Evolutionary conservation across 441 rosid species (phyloP).

Genomic region (Jatropha podagrica): DNA sequence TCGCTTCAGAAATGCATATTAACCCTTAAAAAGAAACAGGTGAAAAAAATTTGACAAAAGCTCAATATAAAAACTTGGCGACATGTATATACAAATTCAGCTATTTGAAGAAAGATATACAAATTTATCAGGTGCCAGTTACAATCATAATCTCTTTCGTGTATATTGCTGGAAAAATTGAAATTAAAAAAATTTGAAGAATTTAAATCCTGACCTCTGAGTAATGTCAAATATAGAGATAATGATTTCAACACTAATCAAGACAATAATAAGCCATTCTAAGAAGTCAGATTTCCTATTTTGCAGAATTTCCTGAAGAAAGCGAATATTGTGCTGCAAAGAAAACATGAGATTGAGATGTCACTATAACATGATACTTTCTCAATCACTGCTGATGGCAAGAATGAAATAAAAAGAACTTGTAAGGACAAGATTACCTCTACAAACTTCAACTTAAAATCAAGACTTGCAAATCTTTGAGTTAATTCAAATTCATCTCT

Average conservation of each 20-base stretch:
- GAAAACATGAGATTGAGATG: background rate
- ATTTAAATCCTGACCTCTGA: slow-evolving; percentile 42
- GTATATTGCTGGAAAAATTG: background rate
- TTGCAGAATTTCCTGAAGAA: slow-evolving; percentile 93
- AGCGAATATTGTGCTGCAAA: slow-evolving; percentile 86
- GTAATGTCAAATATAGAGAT: slow-evolving; percentile 66
- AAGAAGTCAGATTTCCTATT: slow-evolving; percentile 89
- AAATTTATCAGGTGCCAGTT: background rate
- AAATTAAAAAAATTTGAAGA: slow-evolving; percentile 17
- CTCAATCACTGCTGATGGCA: background rate
- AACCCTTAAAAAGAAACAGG: background rate
- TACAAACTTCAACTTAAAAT: slow-evolving; percentile 92
- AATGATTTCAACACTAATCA: slow-evolving; percentile 73
- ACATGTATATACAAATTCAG: background rate
- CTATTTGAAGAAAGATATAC: background rate
- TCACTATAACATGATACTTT: background rate
- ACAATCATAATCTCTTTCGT: background rate
- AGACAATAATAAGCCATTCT: slow-evolving; percentile 86
- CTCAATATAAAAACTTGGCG: background rate
- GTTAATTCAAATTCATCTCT: slow-evolving; percentile 94
- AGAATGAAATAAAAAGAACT: background rate
- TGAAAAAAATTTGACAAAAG: background rate
- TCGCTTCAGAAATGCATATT: background rate
- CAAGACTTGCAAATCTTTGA: slow-evolving; percentile 93
- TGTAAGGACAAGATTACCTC: slow-evolving; percentile 47